Conservation (phyloP, 2,329 filamentous ascomycete genomes). For the Colletotrichum sublineola region DNA sequence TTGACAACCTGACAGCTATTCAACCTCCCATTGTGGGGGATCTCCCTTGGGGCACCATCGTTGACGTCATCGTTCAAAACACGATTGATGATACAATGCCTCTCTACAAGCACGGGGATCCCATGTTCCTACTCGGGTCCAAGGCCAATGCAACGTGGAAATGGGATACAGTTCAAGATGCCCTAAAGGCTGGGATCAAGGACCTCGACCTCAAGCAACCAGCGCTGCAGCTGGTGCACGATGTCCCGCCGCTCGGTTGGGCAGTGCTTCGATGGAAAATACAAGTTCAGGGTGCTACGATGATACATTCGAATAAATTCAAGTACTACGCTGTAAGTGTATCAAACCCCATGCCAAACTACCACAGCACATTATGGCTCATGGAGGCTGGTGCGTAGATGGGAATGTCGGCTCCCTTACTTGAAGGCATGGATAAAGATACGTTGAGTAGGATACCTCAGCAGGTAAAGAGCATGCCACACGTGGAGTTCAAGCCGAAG, state of each 20-base stretch:
- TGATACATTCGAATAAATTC: conserved; percentile 33
- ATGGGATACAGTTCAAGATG: conserved; percentile 66
- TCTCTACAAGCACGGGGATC: conserved; percentile 73
- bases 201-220: not conserved
- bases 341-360: not conserved
- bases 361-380: no score
- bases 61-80: conserved; percentile 44
- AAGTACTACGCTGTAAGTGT: conserved; percentile 34
- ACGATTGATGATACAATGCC: conserved; percentile 28
- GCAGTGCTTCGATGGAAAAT: conserved; percentile 30
- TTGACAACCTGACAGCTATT: conserved; percentile 56
- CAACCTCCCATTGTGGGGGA: conserved; percentile 5
- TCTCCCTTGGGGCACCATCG: conserved; percentile 53
- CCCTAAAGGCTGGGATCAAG: conserved; percentile 48
- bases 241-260: conserved; percentile 28
- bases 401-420: conserved; percentile 26
- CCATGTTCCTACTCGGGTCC: conserved; percentile 68
- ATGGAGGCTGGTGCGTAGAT: not conserved
- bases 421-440: conserved; percentile 17
- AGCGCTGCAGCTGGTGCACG: conserved; percentile 21
- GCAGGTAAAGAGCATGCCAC: conserved; percentile 11
- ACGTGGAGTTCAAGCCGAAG: conserved; percentile 24
- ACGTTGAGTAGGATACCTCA: not conserved
- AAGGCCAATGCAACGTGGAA: conserved; percentile 62
- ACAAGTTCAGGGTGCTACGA: conserved; percentile 19